Conservation (phyloP, 148 eudicot species). For the Cornus suecica region DNA sequence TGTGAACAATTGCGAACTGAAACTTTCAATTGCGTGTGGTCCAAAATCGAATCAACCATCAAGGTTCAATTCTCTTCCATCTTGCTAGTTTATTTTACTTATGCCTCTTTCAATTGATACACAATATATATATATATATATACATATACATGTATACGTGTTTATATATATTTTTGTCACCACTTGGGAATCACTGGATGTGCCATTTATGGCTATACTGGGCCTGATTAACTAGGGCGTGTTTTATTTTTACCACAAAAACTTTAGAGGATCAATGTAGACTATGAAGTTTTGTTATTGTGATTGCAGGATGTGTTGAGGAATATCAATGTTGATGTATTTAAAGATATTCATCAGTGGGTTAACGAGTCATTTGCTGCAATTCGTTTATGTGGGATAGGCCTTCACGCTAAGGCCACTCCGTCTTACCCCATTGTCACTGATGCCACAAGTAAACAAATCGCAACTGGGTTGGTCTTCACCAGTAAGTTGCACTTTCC, state of each 20-base stretch:
- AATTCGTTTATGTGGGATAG: conserved; percentile 44
- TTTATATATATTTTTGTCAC: background rate
- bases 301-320: conserved; percentile 64
- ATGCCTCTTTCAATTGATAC: too few species aligned
- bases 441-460: conserved; percentile 45
- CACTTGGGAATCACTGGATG: background rate
- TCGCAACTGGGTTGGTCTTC: conserved; percentile 64
- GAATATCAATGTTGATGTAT: conserved; percentile 50
- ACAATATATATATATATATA: too few species aligned
- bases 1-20: conserved; percentile 26
- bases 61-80: conserved; percentile 35
- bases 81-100: background rate
- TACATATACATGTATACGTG: too few species aligned
- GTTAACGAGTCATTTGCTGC: conserved; percentile 49
- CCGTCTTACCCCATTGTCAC: conserved; percentile 49
- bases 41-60: conserved; percentile 53
- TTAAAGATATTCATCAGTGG: conserved; percentile 61
- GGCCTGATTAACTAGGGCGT: background rate
- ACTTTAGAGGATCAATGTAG: background rate
- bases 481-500: conserved; percentile 55
- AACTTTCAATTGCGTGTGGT: conserved; percentile 57
- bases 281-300: background rate
- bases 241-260: background rate
- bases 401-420: conserved; percentile 38
- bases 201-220: background rate